Percentiles rank a stretch among this genome's conserved stretches.
phyloP scores from a whole-genome alignment of 306 rosid genomes.

The Gastrolobium villosum region DNA sequence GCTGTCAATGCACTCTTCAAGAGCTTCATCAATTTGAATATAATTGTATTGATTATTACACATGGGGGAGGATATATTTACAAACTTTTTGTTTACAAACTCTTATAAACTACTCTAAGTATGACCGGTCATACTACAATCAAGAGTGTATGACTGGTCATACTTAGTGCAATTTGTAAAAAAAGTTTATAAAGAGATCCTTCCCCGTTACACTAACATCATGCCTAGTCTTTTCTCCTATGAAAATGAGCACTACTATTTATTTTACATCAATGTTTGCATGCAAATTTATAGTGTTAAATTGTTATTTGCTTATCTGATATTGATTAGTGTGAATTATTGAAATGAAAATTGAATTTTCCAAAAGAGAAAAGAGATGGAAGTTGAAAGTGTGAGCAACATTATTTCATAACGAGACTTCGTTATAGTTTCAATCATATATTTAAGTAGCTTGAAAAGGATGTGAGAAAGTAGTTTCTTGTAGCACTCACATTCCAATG shows the following conservation, averaged over 20 bases:
- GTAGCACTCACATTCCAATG: constrained; percentile 35
- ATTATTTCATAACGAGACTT: not conserved
- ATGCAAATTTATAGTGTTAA: not conserved
- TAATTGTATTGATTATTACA: not conserved
- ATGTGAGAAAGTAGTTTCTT: constrained; percentile 36
- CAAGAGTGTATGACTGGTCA: no score
- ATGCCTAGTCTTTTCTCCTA: not conserved
- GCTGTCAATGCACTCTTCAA: constrained; percentile 29
- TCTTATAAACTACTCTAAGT: no score
- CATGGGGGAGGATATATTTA: no score
- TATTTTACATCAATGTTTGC: not conserved
- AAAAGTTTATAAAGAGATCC: no score
- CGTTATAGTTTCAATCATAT: constrained; percentile 3
- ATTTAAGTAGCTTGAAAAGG: constrained; percentile 25
- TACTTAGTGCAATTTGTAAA: no score
- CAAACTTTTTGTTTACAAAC: no score
- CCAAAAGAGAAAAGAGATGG: not conserved
- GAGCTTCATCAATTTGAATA: constrained; percentile 21
- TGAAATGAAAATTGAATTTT: constrained; percentile 18
- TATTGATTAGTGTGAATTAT: constrained; percentile 3
- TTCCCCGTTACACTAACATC: not conserved
- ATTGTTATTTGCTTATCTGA: not conserved
- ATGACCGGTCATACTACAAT: no score
- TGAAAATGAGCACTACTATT: not conserved
- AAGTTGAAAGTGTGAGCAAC: constrained; percentile 2